Percentiles rank a stretch among this genome's conserved stretches.
These are phyloP conservation scores for Talaromyces verruculosus DNA, from an alignment of 2,329 filamentous ascomycete species.

Conservation along the genomic window DNA sequence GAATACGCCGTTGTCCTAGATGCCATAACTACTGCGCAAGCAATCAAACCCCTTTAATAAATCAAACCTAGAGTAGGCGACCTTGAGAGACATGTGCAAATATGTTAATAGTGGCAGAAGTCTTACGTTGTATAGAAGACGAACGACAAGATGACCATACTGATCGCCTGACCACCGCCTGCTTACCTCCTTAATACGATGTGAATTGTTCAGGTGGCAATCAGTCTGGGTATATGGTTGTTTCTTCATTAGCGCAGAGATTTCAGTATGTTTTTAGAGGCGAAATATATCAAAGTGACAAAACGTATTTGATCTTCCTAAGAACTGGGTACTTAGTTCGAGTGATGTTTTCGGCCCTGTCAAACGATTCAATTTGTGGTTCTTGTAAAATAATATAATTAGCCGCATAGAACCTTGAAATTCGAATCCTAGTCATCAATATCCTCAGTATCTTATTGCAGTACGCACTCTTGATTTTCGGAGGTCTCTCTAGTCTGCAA, in stretches of 20 bases:
- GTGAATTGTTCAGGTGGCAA: not conserved
- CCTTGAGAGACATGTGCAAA: not conserved
- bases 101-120: not conserved
- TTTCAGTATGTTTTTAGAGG: not conserved
- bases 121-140: not conserved
- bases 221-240: not conserved
- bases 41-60: not conserved
- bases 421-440: not conserved
- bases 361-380: not conserved
- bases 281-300: not conserved
- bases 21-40: too few relatives aligned
- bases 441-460: not conserved
- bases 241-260: not conserved
- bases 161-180: not conserved
- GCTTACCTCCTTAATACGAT: not conserved
- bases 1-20: too few relatives aligned
- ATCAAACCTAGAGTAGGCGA: not conserved
- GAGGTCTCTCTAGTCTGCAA: not conserved
- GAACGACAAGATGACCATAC: not conserved
- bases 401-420: too few relatives aligned
- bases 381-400: not conserved
- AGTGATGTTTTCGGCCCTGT: not conserved
- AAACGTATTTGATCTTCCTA: not conserved
- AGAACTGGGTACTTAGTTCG: not conserved
- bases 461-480: not conserved